Evolutionary conservation across 2,329 filamentous ascomycete species (phyloP), one percentile per base, ranked within the genome.

Genomic region (Colletotrichum horii): DNA sequence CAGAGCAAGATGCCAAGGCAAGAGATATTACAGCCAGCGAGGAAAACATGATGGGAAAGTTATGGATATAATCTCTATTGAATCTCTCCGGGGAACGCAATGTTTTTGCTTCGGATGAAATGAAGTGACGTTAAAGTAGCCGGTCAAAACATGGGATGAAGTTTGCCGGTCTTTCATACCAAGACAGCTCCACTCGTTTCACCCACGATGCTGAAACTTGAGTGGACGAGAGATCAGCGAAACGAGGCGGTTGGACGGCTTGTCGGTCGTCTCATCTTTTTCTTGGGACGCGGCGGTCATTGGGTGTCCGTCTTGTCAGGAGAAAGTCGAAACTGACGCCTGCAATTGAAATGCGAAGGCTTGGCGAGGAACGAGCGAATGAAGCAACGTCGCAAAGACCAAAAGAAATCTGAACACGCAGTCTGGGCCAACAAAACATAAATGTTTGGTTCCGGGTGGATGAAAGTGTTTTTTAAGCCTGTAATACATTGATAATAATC

Each of bases 121-220:
- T 38, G 52, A 68, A 30, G 55, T 43, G 66, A 68, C 48, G n/a
- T 58, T 68, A 60, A 60, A 68, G 66, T 68, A 68, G 34, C 32
- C 62, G 38, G 9, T 30, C 12, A 15, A 38, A 24, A 36, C 22
- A 66, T 71, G 60, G 67, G 67, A 71, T 22, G 52, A 66, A 71
- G 61, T 52, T 12, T 70, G 66, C 22, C 30, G 8, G 48, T 58
- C 71, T 70, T 14, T 70, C 55, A 66, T 14, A 56, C 34, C 62
- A 60, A 64, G 34, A 12, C 34, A 30, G 36, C 24, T 58, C 72
- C 62, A 62, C 69, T 36, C 9, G 75, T 76, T 76, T 76, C 75
- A 75, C 69, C 58, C 62, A 43, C 24, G 64, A 30, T 14, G 19
- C 62, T 75, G 75, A 74, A 76, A 76, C 75, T 48, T 58, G 34